Evolutionary conservation across 305 asterid species (phyloP).

Genomic region (Fraxinus greggii): DNA sequence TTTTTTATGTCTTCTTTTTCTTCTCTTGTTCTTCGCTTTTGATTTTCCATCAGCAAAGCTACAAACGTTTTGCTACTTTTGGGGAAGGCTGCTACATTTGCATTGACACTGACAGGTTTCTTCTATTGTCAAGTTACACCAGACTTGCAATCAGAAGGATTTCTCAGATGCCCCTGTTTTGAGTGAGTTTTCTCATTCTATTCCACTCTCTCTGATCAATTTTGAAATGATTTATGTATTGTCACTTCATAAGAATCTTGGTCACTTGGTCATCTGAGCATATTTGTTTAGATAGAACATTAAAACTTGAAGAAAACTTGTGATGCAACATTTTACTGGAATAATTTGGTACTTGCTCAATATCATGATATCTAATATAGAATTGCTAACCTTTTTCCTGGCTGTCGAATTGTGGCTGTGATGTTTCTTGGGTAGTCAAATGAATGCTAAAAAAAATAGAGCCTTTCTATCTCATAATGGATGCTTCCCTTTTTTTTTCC

Average conservation of each 20-base stretch:
- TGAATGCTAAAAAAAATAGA: not conserved
- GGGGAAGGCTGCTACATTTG: constrained; percentile 92
- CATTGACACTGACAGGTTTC: constrained; percentile 79
- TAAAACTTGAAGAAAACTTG: not conserved
- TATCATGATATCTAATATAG: not conserved
- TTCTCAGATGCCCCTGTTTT: constrained; percentile 47
- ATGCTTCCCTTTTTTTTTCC: not conserved
- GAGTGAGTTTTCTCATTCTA: constrained; percentile 55
- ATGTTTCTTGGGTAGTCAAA: not conserved
- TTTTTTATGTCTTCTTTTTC: constrained; percentile 13
- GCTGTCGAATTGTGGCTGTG: not conserved
- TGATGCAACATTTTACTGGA: not conserved
- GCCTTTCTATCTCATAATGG: constrained; percentile 3
- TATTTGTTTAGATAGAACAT: constrained; percentile 15
- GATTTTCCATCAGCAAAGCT: constrained; percentile 67
- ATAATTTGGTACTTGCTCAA: constrained; percentile 5
- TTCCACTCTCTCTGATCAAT: not conserved
- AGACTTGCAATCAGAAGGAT: constrained; percentile 50
- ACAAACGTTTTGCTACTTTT: constrained; percentile 72
- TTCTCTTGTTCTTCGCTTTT: not conserved
- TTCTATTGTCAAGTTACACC: constrained; percentile 74
- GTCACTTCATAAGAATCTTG: constrained; percentile 13
- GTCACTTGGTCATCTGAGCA: constrained; percentile 17
- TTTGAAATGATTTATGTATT: not conserved
- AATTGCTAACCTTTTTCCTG: not conserved